Conservation (phyloP, 108 stramenopile genomes). For the Nitzschia inconspicua region DNA sequence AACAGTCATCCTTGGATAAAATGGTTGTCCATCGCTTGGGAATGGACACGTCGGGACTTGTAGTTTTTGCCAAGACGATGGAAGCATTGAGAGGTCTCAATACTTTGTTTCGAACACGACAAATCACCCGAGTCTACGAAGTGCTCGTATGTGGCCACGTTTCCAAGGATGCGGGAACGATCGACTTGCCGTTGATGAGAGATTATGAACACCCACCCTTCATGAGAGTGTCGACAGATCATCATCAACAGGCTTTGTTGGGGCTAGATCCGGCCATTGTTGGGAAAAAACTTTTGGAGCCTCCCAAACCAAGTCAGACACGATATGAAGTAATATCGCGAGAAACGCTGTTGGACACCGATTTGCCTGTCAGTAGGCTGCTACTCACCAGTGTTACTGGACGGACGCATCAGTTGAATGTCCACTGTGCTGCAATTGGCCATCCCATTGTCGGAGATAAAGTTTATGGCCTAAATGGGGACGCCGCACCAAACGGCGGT, state of each 20-base stretch:
- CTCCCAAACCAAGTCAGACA: constrained; percentile 74
- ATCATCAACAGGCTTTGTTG: constrained; percentile 63
- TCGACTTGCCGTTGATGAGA: constrained; percentile 73
- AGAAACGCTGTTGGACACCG: constrained; percentile 59
- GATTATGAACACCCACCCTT: constrained; percentile 80
- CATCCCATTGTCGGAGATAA: constrained; percentile 87
- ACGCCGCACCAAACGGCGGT: constrained; percentile 73
- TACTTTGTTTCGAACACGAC: constrained; percentile 58
- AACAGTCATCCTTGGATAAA: constrained; percentile 62
- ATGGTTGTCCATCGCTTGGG: constrained; percentile 87
- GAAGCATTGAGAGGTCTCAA: constrained; percentile 67
- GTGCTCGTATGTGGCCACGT: constrained; percentile 79
- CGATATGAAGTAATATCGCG: constrained; percentile 58
- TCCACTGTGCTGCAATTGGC: constrained; percentile 80
- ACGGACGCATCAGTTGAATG: constrained; percentile 71
- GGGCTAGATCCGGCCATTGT: constrained; percentile 51
- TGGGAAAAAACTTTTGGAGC: constrained; percentile 66
- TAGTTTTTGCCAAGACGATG: constrained; percentile 71
- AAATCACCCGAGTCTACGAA: constrained; percentile 71
- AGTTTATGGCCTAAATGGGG: constrained; percentile 73
- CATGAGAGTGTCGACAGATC: constrained; percentile 76
- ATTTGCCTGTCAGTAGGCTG: constrained; percentile 54
- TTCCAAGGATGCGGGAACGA: constrained; percentile 56
- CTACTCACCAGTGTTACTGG: constrained; percentile 43
- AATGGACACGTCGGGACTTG: constrained; percentile 82